phyloP scores from a whole-genome alignment of 1,139 yeast species.

The Taphrina deformans region DNA sequence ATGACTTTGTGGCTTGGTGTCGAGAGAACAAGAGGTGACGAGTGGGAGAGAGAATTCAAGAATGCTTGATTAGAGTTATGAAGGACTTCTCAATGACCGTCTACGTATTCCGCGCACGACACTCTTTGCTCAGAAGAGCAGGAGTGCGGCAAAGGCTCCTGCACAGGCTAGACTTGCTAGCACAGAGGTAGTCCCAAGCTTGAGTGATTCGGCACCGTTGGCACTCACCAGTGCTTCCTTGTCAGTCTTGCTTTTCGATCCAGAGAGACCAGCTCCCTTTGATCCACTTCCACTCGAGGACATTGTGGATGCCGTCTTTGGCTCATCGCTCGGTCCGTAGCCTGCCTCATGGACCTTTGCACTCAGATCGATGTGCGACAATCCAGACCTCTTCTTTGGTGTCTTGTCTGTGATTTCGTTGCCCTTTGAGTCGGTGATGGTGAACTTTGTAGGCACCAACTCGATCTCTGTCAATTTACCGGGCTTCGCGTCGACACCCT shows the following conservation, averaged over 20 bases:
- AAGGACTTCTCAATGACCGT: background rate
- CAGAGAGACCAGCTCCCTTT: background rate
- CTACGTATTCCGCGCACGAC: background rate
- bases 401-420: slow-evolving; percentile 11
- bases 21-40: background rate
- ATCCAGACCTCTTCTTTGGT: background rate
- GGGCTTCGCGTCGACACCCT: slow-evolving; percentile 4
- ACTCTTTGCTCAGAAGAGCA: background rate
- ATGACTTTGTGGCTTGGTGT: slow-evolving; percentile 67
- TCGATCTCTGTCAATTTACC: slow-evolving; percentile 3
- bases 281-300: background rate
- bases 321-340: background rate
- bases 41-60: background rate
- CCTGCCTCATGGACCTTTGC: background rate
- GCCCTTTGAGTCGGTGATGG: slow-evolving; percentile 4
- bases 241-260: background rate
- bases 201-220: background rate
- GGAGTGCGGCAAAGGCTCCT: background rate
- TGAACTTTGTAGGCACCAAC: slow-evolving; percentile 4
- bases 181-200: background rate
- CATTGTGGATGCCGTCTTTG: background rate
- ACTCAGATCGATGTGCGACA: slow-evolving; percentile 10
- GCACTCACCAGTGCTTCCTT: background rate
- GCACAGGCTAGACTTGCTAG: background rate
- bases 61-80: background rate